phyloP scores from a whole-genome alignment of 306 rosid species.

The Cyamopsis tetragonoloba region DNA sequence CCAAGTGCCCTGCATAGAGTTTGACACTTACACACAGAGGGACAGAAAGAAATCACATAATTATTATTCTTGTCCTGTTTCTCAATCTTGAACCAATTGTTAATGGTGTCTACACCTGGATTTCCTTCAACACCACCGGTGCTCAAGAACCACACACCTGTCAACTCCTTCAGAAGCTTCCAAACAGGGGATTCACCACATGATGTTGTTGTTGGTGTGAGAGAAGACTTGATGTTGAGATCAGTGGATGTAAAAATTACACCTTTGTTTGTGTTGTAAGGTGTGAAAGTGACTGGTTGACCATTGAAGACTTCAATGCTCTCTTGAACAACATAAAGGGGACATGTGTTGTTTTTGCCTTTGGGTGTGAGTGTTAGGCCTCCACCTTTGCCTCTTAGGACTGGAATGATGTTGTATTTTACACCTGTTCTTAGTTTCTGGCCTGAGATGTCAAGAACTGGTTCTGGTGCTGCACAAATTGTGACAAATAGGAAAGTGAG shows the following conservation, averaged over 20 bases:
- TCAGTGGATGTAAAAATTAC: conserved; percentile 36
- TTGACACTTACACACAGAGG: conserved; percentile 34
- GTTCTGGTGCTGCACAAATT: too few species aligned
- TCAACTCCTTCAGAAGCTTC: conserved; percentile 29
- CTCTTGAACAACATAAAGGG: conserved; percentile 41
- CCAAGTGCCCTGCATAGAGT: conserved; percentile 15
- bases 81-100: conserved; percentile 57
- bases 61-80: conserved; percentile 15
- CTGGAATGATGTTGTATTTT: too few species aligned
- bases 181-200: conserved; percentile 35
- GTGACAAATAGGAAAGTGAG: too few species aligned
- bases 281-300: conserved; percentile 29
- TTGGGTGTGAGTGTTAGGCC: too few species aligned
- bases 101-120: conserved; percentile 16
- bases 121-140: conserved; percentile 35
- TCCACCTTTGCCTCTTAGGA: too few species aligned
- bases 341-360: too few species aligned
- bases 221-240: conserved; percentile 41
- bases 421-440: too few species aligned
- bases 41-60: conserved; percentile 54
- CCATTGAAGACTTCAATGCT: too few species aligned
- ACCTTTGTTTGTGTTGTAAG: conserved; percentile 21
- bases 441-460: too few species aligned
- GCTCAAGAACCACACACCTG: conserved; percentile 34
- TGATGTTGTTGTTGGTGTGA: background rate